Conservation (phyloP, 1,284 basidiomycete genomes). For the Cutaneotrichosporon cavernicola region DNA sequence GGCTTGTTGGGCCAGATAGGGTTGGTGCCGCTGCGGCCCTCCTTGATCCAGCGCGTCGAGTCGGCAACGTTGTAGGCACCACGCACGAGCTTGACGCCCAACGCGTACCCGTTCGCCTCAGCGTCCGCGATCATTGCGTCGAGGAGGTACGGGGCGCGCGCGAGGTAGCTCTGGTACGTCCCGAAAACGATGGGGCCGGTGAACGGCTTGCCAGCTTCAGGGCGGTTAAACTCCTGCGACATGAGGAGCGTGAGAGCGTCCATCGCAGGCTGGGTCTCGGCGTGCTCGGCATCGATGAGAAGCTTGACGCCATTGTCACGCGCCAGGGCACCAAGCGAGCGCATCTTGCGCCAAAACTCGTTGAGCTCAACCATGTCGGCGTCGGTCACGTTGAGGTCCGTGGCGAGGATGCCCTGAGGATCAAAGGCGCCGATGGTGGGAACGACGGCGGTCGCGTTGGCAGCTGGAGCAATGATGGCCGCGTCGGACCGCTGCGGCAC, state of each 20-base stretch:
- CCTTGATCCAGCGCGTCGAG: slow-evolving; percentile 46
- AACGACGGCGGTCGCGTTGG: slow-evolving; percentile 10
- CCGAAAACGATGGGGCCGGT: slow-evolving; percentile 53
- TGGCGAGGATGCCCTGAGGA: slow-evolving; percentile 34
- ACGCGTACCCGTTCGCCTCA: slow-evolving; percentile 65
- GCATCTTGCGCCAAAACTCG: slow-evolving; percentile 63
- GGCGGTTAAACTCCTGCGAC: slow-evolving; percentile 71
- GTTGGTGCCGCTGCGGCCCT: slow-evolving; percentile 44
- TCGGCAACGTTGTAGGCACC: slow-evolving; percentile 90
- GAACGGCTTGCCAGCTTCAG: slow-evolving; percentile 26
- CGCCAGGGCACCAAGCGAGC: slow-evolving; percentile 63
- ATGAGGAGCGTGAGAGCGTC: slow-evolving; percentile 74
- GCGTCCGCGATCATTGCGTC: slow-evolving; percentile 68
- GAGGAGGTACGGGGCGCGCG: slow-evolving; percentile 63
- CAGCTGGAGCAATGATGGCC: slow-evolving; percentile 33
- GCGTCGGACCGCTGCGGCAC: slow-evolving; percentile 53
- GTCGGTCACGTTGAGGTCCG: slow-evolving; percentile 44
- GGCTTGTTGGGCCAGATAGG: slow-evolving; percentile 55
- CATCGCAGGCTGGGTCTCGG: slow-evolving; percentile 76
- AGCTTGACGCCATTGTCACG: slow-evolving; percentile 57
- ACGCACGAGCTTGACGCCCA: slow-evolving; percentile 92
- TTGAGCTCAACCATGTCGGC: slow-evolving; percentile 63
- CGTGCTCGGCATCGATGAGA: slow-evolving; percentile 77
- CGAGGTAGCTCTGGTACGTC: slow-evolving; percentile 82
- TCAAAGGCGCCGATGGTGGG: slow-evolving; percentile 32